A percentile compares a stretch with the other conserved stretches of the same genome.
These are phyloP conservation scores for Trichoderma aggressivum DNA, from an alignment of 2,329 filamentous ascomycete species.

Conservation along the genomic window DNA sequence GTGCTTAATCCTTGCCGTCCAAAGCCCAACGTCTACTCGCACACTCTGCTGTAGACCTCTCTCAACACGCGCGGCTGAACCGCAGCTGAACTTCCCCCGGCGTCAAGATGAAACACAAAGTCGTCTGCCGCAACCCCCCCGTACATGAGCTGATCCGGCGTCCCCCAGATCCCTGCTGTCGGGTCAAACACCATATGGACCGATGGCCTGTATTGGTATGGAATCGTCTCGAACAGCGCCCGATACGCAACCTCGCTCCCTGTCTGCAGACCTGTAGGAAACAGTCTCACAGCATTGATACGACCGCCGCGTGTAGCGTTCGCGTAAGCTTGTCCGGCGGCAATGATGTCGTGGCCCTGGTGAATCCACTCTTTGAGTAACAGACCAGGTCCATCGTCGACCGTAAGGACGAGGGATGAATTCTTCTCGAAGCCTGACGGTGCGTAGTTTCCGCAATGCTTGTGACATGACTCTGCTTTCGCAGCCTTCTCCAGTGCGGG, in stretches of 20 bases:
- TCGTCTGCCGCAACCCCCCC: slow-evolving; percentile 21
- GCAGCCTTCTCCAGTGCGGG: slow-evolving; percentile 15
- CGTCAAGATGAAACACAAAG: slow-evolving; percentile 19
- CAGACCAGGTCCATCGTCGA: slow-evolving; percentile 15
- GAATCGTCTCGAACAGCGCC: background rate
- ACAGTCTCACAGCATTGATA: slow-evolving; percentile 4
- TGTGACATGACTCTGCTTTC: slow-evolving; percentile 10
- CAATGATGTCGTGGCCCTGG: slow-evolving; percentile 12
- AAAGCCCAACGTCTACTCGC: background rate
- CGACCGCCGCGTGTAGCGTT: slow-evolving; percentile 10
- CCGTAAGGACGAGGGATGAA: slow-evolving; percentile 10
- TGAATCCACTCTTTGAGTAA: slow-evolving; percentile 17
- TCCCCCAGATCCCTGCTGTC: slow-evolving; percentile 16
- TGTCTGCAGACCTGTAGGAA: background rate
- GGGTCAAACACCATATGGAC: slow-evolving; percentile 5
- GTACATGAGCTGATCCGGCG: slow-evolving; percentile 21
- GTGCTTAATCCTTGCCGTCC: background rate
- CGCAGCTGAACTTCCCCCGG: background rate
- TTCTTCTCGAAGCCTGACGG: background rate
- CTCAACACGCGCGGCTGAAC: slow-evolving; percentile 17
- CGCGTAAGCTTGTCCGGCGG: slow-evolving; percentile 15
- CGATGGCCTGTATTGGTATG: background rate
- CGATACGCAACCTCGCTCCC: background rate
- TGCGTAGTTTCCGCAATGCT: slow-evolving; percentile 16
- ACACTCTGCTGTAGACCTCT: background rate